Percentiles rank a stretch among this genome's conserved stretches.
phyloP scores from a whole-genome alignment of 148 eudicot species.

The Rhododendron molle region DNA sequence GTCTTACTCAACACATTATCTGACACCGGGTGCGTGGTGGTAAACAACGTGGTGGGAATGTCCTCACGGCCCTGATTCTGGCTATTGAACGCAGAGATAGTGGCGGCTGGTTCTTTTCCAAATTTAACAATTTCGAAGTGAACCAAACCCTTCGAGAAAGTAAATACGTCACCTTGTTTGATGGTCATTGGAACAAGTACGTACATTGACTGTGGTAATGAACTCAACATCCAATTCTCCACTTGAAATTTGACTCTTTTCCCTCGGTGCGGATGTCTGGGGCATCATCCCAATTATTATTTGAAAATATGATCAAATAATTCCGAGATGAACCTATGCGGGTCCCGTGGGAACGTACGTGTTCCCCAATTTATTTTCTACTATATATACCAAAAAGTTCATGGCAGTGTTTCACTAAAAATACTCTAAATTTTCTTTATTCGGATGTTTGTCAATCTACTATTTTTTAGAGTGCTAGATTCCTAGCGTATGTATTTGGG shows the following conservation, averaged over 20 bases:
- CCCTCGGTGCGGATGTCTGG: background rate
- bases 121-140: slow-evolving; percentile 40
- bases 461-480: too few relatives aligned
- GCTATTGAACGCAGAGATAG: slow-evolving; percentile 34
- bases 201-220: background rate
- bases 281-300: too few relatives aligned
- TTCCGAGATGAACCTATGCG: too few relatives aligned
- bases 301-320: too few relatives aligned
- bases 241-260: too few relatives aligned
- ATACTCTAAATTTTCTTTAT: too few relatives aligned
- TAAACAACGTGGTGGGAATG: slow-evolving; percentile 8
- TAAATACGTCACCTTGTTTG: slow-evolving; percentile 30
- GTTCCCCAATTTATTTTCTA: too few relatives aligned
- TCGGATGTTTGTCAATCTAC: too few relatives aligned
- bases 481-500: background rate
- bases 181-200: slow-evolving; percentile 25
- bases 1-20: slow-evolving; percentile 14
- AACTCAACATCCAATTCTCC: background rate
- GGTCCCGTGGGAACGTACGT: too few relatives aligned
- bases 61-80: slow-evolving; percentile 24
- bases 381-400: too few relatives aligned
- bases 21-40: slow-evolving; percentile 3
- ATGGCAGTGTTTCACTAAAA: too few relatives aligned
- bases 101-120: slow-evolving; percentile 14
- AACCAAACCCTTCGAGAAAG: slow-evolving; percentile 31